Base-by-base conservation (phyloP, 2,329 filamentous ascomycete genomes). In the Dryadomyces sulphureus region DNA sequence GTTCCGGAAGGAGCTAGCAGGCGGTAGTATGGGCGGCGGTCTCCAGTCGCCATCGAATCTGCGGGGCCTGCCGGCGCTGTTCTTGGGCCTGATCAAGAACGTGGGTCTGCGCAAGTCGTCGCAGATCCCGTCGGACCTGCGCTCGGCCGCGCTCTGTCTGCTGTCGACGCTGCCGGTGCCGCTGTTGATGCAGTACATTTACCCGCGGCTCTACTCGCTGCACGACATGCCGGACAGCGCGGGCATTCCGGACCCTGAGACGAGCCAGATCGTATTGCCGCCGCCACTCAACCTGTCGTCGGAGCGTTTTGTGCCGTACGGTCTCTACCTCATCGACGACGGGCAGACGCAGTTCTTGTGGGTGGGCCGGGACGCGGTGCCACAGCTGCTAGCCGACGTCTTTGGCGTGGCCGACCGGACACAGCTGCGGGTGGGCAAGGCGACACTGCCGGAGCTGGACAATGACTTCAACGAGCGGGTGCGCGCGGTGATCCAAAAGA, bases 331-430 rank as follows among this genome's bases (percentile, higher is more conserved):
- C 48, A 92, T 98, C 56, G 92, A 98, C 56, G 92, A 98, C 58
- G 89, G 89, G 3, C 90, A 95, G 64, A 95, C 87, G 6, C 92
- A 98, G 61, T 98, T 98, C 73, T 66, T 98, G 41, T 98, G 92
- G 92, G 75, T 96, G 19, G 92, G 92, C 14, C 80, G 89, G 32
- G 90, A 98, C 54, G 83, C 90, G 1, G 87, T 98, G 24, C 87
- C 88, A 1, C 87, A 94, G 59, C 73, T 98, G 27, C 70, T 96
- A 36, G 65, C 74, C 45, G 92, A 98, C 56, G 90, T 96, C 6
- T 98, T 98, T 60, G 90, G 88, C 21, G 73, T 92, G 11, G 72
- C 81, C 40, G 89, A 95, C 63, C 80, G 84, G 59, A 80, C 79
- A 35, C 82, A 87, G 59, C 69, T 98, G 50, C 88, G 87, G 54